These are phyloP conservation scores for Coemansia aciculifera DNA, from an alignment of 192 early-diverging fungal species.

Conservation along the genomic window DNA sequence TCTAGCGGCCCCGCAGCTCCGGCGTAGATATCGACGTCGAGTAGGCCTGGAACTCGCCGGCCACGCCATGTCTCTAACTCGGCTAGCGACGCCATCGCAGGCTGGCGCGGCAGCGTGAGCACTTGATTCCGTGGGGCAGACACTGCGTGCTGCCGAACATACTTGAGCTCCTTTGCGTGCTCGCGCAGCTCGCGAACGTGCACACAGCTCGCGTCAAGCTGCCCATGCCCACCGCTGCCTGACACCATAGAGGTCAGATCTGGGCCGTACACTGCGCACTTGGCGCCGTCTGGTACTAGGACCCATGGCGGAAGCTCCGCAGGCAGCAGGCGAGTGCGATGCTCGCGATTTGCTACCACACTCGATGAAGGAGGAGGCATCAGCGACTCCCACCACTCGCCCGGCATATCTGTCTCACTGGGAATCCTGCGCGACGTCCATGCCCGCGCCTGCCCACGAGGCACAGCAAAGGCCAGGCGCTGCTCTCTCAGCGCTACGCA, in stretches of 20 bases:
- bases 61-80: slow-evolving; percentile 43
- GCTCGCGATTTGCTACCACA: slow-evolving; percentile 6
- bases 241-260: slow-evolving; percentile 4
- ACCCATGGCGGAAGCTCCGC: slow-evolving; percentile 44
- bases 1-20: slow-evolving; percentile 23
- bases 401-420: slow-evolving; percentile 16
- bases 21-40: slow-evolving; percentile 25
- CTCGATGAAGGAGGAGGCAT: slow-evolving; percentile 35
- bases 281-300: slow-evolving; percentile 29
- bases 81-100: slow-evolving; percentile 7
- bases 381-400: slow-evolving; percentile 50
- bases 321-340: slow-evolving; percentile 21
- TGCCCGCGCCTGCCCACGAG: slow-evolving; percentile 23
- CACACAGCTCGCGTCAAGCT: slow-evolving; percentile 29
- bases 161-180: slow-evolving; percentile 39
- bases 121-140: slow-evolving; percentile 20
- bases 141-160: slow-evolving; percentile 33
- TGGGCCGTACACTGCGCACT: slow-evolving; percentile 35
- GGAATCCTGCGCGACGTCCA: slow-evolving; percentile 27
- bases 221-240: background rate
- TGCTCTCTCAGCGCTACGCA: slow-evolving; percentile 44
- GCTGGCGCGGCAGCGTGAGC: slow-evolving; percentile 4
- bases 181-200: slow-evolving; percentile 41
- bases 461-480: slow-evolving; percentile 19
- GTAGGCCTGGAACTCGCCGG: slow-evolving; percentile 37